Evolutionary conservation across 768 basidiomycete species (phyloP).

Genomic region (Trametes villosa): DNA sequence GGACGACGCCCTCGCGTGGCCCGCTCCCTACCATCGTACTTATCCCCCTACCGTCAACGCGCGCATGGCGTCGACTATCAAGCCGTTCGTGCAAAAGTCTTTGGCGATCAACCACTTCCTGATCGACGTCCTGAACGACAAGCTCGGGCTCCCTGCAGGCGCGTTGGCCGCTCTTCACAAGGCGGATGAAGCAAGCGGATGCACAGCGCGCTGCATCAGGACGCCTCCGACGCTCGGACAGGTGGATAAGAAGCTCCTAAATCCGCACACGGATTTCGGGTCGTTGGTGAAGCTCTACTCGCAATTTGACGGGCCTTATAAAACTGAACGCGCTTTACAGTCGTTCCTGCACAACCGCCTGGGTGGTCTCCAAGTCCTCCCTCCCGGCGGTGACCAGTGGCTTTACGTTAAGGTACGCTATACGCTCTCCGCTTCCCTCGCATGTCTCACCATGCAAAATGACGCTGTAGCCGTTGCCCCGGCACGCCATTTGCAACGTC

Average conservation of each 20-base stretch:
- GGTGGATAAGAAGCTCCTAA: conserved; percentile 34
- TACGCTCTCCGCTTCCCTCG: background rate
- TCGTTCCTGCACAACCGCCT: conserved; percentile 72
- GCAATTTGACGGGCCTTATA: too few species aligned
- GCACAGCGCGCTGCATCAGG: conserved; percentile 39
- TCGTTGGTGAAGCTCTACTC: conserved; percentile 33
- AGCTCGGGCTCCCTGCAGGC: conserved; percentile 39
- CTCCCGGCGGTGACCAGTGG: conserved; percentile 64
- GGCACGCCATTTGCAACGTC: conserved; percentile 41
- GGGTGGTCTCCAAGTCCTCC: conserved; percentile 71
- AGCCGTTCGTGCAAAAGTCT: conserved; percentile 36
- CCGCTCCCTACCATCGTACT: conserved; percentile 34
- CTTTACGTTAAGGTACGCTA: conserved; percentile 60
- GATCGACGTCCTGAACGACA: conserved; percentile 36
- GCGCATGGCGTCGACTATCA: conserved; percentile 35
- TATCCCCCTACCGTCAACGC: conserved; percentile 39
- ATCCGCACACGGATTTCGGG: conserved; percentile 43
- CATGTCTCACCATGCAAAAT: background rate
- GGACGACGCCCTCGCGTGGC: conserved; percentile 43
- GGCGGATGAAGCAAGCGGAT: conserved; percentile 33
- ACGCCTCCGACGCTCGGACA: conserved; percentile 33
- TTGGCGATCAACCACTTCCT: conserved; percentile 36
- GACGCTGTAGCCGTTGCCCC: conserved; percentile 34
- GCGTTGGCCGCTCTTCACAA: conserved; percentile 33
- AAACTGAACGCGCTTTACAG: conserved; percentile 32